Evolutionary conservation across 768 basidiomycete species (phyloP), one percentile per base, ranked within the genome.

Genomic region (Leccinellum luteum): DNA sequence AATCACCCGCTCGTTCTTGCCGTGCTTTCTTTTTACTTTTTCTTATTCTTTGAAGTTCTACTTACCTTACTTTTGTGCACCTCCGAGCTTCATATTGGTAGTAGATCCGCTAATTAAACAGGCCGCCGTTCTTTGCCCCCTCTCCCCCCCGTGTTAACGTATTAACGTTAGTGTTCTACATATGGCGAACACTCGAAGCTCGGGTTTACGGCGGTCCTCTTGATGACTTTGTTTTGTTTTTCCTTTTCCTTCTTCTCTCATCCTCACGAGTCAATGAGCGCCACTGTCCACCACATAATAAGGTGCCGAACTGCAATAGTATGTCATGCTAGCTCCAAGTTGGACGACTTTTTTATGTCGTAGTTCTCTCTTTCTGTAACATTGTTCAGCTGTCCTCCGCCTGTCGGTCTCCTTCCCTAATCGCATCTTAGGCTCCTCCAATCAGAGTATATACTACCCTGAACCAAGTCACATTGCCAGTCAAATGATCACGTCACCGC

Each of bases 1-100:
- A 73, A 73, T 70, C 55, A 35, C 58, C 21, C 58, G 23, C 57
- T 57, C 57, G 17, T 49, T 54, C 47, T 51, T 31, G 21, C 27
- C 54, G 23, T 35, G 8, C 32, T 32, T 49, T 52, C 43, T 31
- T 17, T 47, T 41, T 57, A 19, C 47, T 15, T 59, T 50, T 59
- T 51, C 56, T 48, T n/a, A 41, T 41, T 41, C 10, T 41, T 43
- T 19, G 41, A 43, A 43, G 41, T 43, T 43, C 41, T 43, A 19
- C 19, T 43, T 43, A n/a, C 41, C 41, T 19, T 43, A 43, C 17
- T 43, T 43, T 56, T 48, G 27, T 49, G 34, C 59, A 51, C 38
- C 52, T 43, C 53, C 47, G 54, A 43, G 48, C 27, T 58, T 19
- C 31, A 34, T 65, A 70, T 56, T 55, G 48, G 52, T 69, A 61